These are phyloP conservation scores for Coniochaeta sp. DNA, from an alignment of 2,329 filamentous ascomycete species.

Conservation along the genomic window DNA sequence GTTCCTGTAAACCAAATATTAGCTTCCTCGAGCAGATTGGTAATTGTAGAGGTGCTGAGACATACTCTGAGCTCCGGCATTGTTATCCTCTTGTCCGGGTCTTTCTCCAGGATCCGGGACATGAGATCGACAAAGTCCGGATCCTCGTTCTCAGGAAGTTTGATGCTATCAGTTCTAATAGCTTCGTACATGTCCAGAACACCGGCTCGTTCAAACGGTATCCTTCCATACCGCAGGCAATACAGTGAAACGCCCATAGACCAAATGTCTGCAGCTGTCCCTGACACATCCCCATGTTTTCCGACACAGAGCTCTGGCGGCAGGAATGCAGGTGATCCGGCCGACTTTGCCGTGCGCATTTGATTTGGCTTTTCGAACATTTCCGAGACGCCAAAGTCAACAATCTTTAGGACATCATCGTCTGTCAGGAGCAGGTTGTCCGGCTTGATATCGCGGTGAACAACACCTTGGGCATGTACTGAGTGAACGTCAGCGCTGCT, in stretches of 20 bases:
- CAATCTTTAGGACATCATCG: constrained; percentile 91
- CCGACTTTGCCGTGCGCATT: constrained; percentile 90
- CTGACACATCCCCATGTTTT: constrained; percentile 80
- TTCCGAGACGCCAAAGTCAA: constrained; percentile 98
- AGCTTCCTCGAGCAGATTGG: constrained; percentile 13
- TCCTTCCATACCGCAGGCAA: constrained; percentile 79
- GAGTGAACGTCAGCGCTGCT: neutral
- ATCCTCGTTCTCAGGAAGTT: constrained; percentile 56
- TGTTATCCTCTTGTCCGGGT: constrained; percentile 72
- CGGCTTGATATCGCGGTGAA: constrained; percentile 96
- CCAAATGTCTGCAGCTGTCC: constrained; percentile 91
- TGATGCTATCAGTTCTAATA: constrained; percentile 64
- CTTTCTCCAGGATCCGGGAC: constrained; percentile 67
- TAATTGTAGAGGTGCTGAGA: constrained; percentile 4
- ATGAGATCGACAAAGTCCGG: constrained; percentile 70
- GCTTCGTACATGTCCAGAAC: constrained; percentile 85
- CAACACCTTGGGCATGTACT: constrained; percentile 91
- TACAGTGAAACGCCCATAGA: constrained; percentile 96
- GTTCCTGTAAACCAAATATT: constrained; percentile 49
- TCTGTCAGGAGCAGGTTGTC: constrained; percentile 88
- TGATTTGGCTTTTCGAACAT: constrained; percentile 84
- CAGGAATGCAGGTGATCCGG: constrained; percentile 89
- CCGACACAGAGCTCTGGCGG: constrained; percentile 86
- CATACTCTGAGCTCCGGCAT: constrained; percentile 77
- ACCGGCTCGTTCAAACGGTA: constrained; percentile 75